A percentile compares a stretch with the other conserved stretches of the same genome.
Conservation (phyloP, 768 basidiomycete genomes). For the Mycena crocata region DNA sequence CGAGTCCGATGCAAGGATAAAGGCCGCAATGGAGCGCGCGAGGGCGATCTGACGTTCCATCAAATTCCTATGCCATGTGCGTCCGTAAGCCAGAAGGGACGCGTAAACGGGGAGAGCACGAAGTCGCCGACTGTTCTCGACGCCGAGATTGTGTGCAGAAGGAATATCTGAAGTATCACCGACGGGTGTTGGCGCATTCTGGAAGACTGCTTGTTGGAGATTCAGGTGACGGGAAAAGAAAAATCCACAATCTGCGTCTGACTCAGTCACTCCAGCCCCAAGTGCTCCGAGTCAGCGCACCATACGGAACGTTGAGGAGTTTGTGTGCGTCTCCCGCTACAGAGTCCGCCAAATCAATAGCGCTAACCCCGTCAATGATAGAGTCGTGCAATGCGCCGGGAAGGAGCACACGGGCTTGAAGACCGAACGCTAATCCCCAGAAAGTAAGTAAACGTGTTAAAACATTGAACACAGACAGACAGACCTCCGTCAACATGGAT, state of each 20-base stretch:
- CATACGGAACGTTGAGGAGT: conserved; percentile 27
- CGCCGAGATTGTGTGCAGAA: conserved; percentile 32
- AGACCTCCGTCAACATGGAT: conserved; percentile 30
- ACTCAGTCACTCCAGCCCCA: too few species aligned
- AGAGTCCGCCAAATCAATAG: conserved; percentile 26
- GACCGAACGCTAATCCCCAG: conserved; percentile 22
- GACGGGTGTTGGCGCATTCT: conserved; percentile 12
- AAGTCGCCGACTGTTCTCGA: conserved; percentile 31
- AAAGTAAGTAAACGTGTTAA: background rate
- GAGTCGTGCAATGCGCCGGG: background rate
- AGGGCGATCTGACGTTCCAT: conserved; percentile 30
- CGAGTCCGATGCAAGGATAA: conserved; percentile 9
- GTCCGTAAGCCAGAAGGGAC: conserved; percentile 29
- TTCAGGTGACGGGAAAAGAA: conserved; percentile 25
- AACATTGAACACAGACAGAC: background rate
- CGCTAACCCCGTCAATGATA: conserved; percentile 17
- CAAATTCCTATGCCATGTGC: conserved; percentile 21
- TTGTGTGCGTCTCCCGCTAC: conserved; percentile 30
- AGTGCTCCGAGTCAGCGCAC: too few species aligned
- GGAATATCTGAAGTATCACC: conserved; percentile 17
- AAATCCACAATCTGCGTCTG: conserved; percentile 34
- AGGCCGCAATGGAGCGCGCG: conserved; percentile 24
- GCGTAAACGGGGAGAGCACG: conserved; percentile 31
- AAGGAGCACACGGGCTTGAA: conserved; percentile 22
- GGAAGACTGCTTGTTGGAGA: conserved; percentile 32